Base-by-base conservation (phyloP, 768 basidiomycete genomes). In the Auricularia auricula-judae region DNA sequence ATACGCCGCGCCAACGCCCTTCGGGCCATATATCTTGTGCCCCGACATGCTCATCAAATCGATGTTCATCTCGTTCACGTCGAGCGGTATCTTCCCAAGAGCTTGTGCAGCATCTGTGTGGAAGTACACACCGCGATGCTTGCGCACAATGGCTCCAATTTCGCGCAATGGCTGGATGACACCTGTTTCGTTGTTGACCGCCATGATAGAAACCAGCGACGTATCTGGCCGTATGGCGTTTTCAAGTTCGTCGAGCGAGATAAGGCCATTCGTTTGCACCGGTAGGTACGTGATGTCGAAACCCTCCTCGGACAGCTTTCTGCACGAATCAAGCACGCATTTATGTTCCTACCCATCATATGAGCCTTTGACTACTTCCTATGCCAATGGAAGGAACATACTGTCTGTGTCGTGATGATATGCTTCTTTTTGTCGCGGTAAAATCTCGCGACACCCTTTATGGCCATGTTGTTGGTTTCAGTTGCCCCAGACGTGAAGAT, bases 31-130 rank as follows among this genome's bases (percentile, higher is more conserved):
- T 3, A 99, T 75, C 79, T 99, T 99, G 80, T 99, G 97, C 1
- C 91, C 97, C 7, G 92, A 94, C 60, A 99, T 92, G 68, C 91
- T 93, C 87, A 98, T 86, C 54, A 97, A 80, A 77, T 99, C 97
- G 65, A 98, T 83, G 70, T 95, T 93, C 85, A 93, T 86, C 69
- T 87, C 93, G 71, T 98, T 93, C 47, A 99, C 97, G 74, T 98
- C 88, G 36, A 99, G 68, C 1, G 87, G 86, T 63, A 98, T 86
- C 77, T 98, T 96, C 43, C 93, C 93, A 35, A 86, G 85, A 3
- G 94, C 96, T 74, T 99, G 97, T 0, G 97, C 97, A 34, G 92
- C 96, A 74, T 99, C 97, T 21, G 97, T 95, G 77, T 99, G 97
- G 81, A 99, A 87, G 75, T 92, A 89, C 18, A 96, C 82, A 14